A percentile compares a stretch with the other conserved stretches of the same genome.
These are phyloP conservation scores for Russula virescens DNA, from an alignment of 768 basidiomycete genomes.

Conservation along the genomic window DNA sequence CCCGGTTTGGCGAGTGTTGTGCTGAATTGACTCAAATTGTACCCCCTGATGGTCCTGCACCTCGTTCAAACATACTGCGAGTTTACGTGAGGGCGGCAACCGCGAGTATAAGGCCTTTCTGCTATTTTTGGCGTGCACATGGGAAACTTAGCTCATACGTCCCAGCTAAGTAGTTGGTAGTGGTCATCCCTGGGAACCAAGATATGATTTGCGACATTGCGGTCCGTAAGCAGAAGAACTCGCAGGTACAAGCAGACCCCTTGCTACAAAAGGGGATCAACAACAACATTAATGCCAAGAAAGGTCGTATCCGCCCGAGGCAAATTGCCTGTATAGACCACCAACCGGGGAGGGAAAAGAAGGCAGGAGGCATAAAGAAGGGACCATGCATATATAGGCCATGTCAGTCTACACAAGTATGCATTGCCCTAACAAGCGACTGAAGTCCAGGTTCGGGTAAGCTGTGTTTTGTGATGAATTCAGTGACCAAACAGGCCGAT, in stretches of 20 bases:
- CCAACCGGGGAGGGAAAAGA: too few species aligned
- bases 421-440: too few species aligned
- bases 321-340: too few species aligned
- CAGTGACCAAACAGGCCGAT: too few species aligned
- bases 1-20: not conserved
- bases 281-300: not conserved
- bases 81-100: not conserved
- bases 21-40: slow-evolving; percentile 35
- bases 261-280: not conserved
- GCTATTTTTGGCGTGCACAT: slow-evolving; percentile 28
- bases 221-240: not conserved
- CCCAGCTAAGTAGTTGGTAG: slow-evolving; percentile 49
- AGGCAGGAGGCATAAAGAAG: too few species aligned
- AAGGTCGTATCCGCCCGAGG: not conserved
- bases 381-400: too few species aligned
- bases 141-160: slow-evolving; percentile 43
- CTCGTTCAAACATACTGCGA: too few species aligned
- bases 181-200: slow-evolving; percentile 47
- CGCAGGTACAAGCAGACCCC: not conserved
- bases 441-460: too few species aligned
- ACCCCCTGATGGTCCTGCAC: slow-evolving; percentile 53
- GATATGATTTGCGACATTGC: slow-evolving; percentile 36
- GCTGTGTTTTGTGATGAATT: too few species aligned
- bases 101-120: slow-evolving; percentile 3
- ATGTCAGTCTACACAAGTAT: too few species aligned